A percentile compares a stretch with the other conserved stretches of the same genome.
Evolutionary conservation across 2,329 filamentous ascomycete species (phyloP).

Genomic region (Venturiaceae sp.): DNA sequence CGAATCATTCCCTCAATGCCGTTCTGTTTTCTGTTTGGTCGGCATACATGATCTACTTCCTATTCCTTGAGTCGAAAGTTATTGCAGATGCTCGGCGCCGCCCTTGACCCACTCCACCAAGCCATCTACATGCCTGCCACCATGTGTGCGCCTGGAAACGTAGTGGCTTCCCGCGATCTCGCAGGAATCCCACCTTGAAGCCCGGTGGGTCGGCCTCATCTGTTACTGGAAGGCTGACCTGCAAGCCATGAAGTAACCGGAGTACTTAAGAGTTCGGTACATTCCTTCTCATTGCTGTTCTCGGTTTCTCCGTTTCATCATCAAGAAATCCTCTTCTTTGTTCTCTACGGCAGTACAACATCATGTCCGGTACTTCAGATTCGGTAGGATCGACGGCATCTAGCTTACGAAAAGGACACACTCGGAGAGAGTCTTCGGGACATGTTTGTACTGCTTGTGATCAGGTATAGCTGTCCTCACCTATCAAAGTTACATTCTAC

Average conservation of each 20-base stretch:
- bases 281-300: not conserved
- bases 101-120: not conserved
- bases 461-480: not conserved
- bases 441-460: constrained; percentile 8
- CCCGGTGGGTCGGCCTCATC: not conserved
- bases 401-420: not conserved
- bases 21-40: not conserved
- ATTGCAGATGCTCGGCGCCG: not conserved
- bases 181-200: not conserved
- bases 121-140: not conserved
- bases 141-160: not conserved
- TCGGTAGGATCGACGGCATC: not conserved
- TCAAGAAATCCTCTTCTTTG: not conserved
- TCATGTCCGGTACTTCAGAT: not conserved
- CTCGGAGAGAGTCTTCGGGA: constrained; percentile 5
- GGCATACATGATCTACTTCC: not conserved
- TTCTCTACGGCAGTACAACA: not conserved
- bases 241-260: not conserved
- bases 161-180: not conserved
- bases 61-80: not conserved
- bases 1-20: not conserved
- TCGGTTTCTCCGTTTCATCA: not conserved
- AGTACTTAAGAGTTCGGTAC: not conserved
- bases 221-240: not conserved
- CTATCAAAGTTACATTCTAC: not conserved